These are phyloP conservation scores for Triticum turgidum DNA, from an alignment of 176 grass and related monocot genomes.

Conservation along the genomic window DNA sequence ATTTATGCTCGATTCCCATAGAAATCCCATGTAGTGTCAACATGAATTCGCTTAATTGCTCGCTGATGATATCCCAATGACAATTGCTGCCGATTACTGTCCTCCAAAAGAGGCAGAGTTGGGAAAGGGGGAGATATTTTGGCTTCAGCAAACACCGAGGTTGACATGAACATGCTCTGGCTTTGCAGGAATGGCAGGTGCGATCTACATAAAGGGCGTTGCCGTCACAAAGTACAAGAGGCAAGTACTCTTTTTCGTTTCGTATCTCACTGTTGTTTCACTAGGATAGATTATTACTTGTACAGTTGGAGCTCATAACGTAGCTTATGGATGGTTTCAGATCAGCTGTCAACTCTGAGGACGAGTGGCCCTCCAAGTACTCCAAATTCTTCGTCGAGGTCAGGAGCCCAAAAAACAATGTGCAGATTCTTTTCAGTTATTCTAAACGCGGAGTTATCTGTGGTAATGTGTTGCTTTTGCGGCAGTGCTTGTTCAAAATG, in stretches of 20 bases:
- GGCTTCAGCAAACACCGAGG: background rate
- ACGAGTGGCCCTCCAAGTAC: conserved; percentile 97
- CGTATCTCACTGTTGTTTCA: background rate
- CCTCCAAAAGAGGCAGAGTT: background rate
- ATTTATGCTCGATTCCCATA: background rate
- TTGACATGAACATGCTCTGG: conserved; percentile 5
- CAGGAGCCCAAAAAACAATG: background rate
- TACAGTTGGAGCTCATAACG: background rate
- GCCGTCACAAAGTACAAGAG: conserved; percentile 88
- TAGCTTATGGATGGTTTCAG: conserved; percentile 27
- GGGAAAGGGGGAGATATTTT: background rate
- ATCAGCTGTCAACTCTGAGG: conserved; percentile 51
- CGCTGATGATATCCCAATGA: background rate
- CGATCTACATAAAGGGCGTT: conserved; percentile 80
- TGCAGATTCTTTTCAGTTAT: background rate
- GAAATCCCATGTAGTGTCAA: background rate
- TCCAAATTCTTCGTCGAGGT: conserved; percentile 90
- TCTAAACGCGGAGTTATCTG: background rate
- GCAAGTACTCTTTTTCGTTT: conserved; percentile 11
- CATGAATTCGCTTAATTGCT: background rate
- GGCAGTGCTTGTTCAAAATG: background rate
- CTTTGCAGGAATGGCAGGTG: conserved; percentile 73
- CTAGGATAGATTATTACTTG: background rate
- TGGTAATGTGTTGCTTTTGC: background rate
- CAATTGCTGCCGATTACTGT: background rate